Conservation (phyloP, 495 filamentous ascomycete genomes). For the Acidiella bohemica region DNA sequence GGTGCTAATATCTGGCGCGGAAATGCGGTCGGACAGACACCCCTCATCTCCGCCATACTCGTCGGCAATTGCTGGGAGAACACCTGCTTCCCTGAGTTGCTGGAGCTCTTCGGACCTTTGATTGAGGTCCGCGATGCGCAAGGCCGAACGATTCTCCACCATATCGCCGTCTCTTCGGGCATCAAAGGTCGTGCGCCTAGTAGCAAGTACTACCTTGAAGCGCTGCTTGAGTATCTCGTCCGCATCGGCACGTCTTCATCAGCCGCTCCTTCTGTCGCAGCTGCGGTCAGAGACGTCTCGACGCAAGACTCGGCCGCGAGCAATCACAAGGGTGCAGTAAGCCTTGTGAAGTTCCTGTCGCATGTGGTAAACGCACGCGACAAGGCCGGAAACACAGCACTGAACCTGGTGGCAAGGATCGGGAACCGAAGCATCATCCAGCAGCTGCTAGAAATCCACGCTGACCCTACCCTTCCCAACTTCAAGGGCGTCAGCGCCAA, state of each 20-base stretch:
- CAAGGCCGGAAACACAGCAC: conserved; percentile 80
- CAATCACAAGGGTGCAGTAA: conserved; percentile 44
- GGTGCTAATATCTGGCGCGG: conserved; percentile 78
- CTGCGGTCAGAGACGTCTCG: conserved; percentile 7
- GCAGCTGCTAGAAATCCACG: conserved; percentile 84
- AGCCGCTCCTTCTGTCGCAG: neutral
- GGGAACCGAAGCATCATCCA: conserved; percentile 83
- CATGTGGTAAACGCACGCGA: conserved; percentile 92
- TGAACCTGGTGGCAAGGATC: conserved; percentile 84
- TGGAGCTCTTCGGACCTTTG: conserved; percentile 77
- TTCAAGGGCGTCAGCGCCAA: conserved; percentile 69
- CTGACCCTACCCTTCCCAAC: conserved; percentile 79
- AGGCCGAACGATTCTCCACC: conserved; percentile 84
- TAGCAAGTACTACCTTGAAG: conserved; percentile 86
- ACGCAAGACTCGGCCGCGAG: conserved; percentile 7
- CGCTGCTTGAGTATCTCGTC: conserved; percentile 83
- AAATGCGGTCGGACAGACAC: conserved; percentile 78
- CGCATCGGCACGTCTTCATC: conserved; percentile 30
- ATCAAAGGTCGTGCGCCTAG: conserved; percentile 76
- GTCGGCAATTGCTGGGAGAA: conserved; percentile 87
- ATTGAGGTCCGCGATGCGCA: conserved; percentile 80
- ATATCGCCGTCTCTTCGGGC: conserved; percentile 87
- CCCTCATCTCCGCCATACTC: conserved; percentile 72
- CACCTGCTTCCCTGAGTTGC: conserved; percentile 63
- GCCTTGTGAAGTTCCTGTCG: conserved; percentile 78